Evolutionary conservation across 257 asterid species (phyloP).

Genomic region (Solanum sejunctum): DNA sequence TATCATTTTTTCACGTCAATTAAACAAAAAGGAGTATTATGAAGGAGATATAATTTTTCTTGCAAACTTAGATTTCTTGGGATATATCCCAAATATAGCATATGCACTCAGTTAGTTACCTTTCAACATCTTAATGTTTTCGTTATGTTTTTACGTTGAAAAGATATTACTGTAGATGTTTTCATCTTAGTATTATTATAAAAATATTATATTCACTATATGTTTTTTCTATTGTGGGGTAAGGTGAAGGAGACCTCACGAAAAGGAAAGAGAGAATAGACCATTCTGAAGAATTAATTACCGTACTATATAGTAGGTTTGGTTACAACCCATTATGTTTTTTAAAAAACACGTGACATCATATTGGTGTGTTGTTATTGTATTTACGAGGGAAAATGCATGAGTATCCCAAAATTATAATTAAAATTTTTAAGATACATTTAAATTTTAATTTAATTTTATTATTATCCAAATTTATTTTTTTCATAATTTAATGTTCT

Average conservation of each 20-base stretch:
- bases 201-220: not conserved
- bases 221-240: conserved; percentile 25
- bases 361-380: too few species aligned
- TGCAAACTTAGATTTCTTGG: not conserved
- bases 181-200: too few species aligned
- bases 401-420: too few species aligned
- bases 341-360: too few species aligned
- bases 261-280: not conserved
- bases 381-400: not conserved
- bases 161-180: not conserved
- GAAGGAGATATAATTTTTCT: not conserved
- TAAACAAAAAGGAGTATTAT: not conserved
- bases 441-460: too few species aligned
- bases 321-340: too few species aligned
- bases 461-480: too few species aligned
- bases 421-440: too few species aligned
- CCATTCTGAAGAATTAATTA: not conserved
- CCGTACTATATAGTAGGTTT: too few species aligned
- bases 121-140: not conserved
- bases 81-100: not conserved
- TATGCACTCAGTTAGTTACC: not conserved
- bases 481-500: too few species aligned
- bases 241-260: not conserved
- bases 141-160: conserved; percentile 13
- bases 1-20: not conserved